Evolutionary conservation across 768 basidiomycete species (phyloP).

Genomic region (Chalciporus piperatus): DNA sequence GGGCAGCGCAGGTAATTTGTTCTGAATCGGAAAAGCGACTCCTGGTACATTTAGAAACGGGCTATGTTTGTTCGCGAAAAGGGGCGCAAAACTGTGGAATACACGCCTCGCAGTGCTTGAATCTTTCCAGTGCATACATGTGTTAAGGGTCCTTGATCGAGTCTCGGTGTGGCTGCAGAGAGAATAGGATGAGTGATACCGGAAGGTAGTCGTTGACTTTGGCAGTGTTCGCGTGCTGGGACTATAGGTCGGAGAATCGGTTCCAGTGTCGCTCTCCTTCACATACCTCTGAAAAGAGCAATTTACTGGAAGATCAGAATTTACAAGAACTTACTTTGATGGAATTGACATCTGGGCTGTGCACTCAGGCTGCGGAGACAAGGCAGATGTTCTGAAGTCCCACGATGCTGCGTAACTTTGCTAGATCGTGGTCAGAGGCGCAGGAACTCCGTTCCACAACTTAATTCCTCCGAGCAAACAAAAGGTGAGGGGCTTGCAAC

Average conservation of each 20-base stretch:
- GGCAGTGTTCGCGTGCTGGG: neutral
- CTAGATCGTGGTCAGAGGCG: neutral
- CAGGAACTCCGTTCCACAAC: too few species aligned
- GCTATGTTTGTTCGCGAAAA: neutral
- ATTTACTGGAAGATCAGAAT: neutral
- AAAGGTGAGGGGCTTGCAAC: too few species aligned
- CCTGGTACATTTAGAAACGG: neutral
- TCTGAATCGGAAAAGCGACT: too few species aligned
- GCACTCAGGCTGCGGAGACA: neutral
- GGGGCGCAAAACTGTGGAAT: conserved; percentile 28
- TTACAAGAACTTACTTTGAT: neutral
- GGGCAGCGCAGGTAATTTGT: conserved; percentile 31
- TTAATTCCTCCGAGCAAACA: too few species aligned
- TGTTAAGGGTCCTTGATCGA: conserved; percentile 8
- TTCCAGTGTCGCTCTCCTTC: neutral
- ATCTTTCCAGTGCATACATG: conserved; percentile 2
- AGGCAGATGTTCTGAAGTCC: neutral
- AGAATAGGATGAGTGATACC: neutral
- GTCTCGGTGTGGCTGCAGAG: neutral
- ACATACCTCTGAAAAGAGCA: neutral
- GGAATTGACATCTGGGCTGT: neutral
- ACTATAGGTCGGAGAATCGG: neutral
- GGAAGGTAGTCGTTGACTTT: neutral
- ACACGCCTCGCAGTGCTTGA: too few species aligned
- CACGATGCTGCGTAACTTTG: neutral